These are phyloP conservation scores for Fusarium tuaranense DNA, from an alignment of 2,329 filamentous ascomycete species.

Conservation along the genomic window DNA sequence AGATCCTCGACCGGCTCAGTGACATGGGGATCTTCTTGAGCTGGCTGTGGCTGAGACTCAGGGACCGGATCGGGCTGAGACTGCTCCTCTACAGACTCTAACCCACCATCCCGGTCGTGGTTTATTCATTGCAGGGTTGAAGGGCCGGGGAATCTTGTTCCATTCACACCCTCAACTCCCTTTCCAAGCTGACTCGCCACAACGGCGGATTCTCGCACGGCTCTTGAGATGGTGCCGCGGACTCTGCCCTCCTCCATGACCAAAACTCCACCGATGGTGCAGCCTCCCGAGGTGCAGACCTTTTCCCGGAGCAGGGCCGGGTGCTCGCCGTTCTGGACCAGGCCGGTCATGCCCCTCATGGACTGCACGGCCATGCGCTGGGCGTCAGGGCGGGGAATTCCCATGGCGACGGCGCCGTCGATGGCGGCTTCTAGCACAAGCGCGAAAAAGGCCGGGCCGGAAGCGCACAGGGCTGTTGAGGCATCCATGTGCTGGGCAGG, in stretches of 20 bases:
- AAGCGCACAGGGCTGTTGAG: slow-evolving; percentile 79
- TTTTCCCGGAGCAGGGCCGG: slow-evolving; percentile 81
- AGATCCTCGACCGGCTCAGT: neutral
- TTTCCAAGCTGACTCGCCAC: slow-evolving; percentile 73
- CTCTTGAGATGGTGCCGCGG: slow-evolving; percentile 74
- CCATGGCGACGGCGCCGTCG: slow-evolving; percentile 84
- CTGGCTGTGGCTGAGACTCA: slow-evolving; percentile 3
- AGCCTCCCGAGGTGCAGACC: slow-evolving; percentile 82
- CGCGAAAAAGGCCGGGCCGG: slow-evolving; percentile 81
- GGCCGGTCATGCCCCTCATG: slow-evolving; percentile 77
- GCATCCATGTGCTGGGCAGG: slow-evolving; percentile 78
- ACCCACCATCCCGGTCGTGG: slow-evolving; percentile 5
- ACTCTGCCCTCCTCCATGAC: slow-evolving; percentile 80
- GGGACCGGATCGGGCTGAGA: neutral
- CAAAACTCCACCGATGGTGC: slow-evolving; percentile 79
- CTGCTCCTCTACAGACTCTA: neutral
- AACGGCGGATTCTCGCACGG: slow-evolving; percentile 77
- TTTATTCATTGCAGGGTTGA: slow-evolving; percentile 25
- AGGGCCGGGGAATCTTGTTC: slow-evolving; percentile 43
- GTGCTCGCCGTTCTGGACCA: slow-evolving; percentile 79
- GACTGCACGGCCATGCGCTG: slow-evolving; percentile 83
- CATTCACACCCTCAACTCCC: slow-evolving; percentile 53
- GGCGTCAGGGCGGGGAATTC: slow-evolving; percentile 77
- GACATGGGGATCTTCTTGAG: neutral
- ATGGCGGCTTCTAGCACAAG: slow-evolving; percentile 80